These are phyloP conservation scores for Friedmanniomyces endolithicus DNA, from an alignment of 495 filamentous ascomycete genomes.

Conservation along the genomic window DNA sequence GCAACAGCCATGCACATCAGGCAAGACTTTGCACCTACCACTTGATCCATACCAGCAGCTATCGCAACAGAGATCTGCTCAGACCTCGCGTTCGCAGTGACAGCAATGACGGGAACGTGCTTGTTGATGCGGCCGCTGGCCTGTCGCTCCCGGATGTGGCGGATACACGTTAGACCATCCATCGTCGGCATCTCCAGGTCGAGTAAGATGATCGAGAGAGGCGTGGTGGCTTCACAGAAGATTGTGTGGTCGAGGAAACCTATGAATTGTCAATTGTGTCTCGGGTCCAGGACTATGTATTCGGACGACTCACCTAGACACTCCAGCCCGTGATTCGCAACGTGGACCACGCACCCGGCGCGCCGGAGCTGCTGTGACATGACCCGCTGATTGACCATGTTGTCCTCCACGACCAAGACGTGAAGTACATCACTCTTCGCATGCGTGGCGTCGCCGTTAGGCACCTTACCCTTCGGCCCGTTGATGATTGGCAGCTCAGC, in stretches of 20 bases:
- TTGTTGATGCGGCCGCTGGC: slow-evolving; percentile 34
- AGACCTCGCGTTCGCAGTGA: slow-evolving; percentile 61
- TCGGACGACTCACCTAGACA: slow-evolving; percentile 38
- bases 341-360: slow-evolving; percentile 49
- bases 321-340: slow-evolving; percentile 64
- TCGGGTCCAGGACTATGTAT: not conserved
- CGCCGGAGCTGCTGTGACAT: slow-evolving; percentile 50
- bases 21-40: slow-evolving; percentile 36
- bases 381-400: slow-evolving; percentile 61
- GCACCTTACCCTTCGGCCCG: not conserved
- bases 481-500: too few relatives aligned
- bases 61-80: slow-evolving; percentile 55
- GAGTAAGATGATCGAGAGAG: slow-evolving; percentile 56
- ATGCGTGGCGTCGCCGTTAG: not conserved
- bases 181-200: slow-evolving; percentile 82
- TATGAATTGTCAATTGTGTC: not conserved
- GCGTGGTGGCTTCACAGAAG: slow-evolving; percentile 18
- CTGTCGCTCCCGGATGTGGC: slow-evolving; percentile 51
- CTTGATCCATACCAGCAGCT: slow-evolving; percentile 62
- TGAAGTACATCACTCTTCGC: not conserved
- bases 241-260: slow-evolving; percentile 25
- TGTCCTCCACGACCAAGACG: slow-evolving; percentile 44
- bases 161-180: slow-evolving; percentile 59
- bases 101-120: slow-evolving; percentile 61
- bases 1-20: too few relatives aligned